phyloP scores from a whole-genome alignment of 78 protist species.

The Guillardia theta region DNA sequence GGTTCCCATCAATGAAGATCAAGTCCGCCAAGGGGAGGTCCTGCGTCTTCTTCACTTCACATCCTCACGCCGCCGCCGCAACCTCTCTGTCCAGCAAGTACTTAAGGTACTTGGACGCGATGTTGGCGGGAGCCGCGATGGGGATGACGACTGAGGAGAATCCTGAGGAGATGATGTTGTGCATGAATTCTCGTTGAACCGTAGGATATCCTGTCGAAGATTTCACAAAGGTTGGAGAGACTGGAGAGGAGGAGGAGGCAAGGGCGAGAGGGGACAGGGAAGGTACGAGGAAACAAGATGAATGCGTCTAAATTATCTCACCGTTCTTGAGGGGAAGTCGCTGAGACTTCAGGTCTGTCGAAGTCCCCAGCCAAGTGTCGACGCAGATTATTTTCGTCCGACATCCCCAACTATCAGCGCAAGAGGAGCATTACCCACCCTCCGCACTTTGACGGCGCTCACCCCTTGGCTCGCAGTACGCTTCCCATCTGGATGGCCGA shows the following conservation, averaged over 20 bases:
- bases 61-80: neutral
- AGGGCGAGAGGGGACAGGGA: too few species aligned
- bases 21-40: neutral
- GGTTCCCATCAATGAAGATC: slow-evolving; percentile 16
- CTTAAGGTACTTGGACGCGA: neutral
- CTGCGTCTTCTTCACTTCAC: neutral
- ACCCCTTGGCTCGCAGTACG: neutral
- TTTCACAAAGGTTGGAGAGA: too few species aligned
- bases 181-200: neutral
- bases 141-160: neutral
- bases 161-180: neutral
- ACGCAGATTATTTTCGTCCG: neutral
- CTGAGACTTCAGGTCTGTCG: neutral
- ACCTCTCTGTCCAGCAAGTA: neutral
- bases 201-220: neutral
- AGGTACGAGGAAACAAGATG: too few species aligned
- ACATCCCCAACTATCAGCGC: neutral
- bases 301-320: too few species aligned
- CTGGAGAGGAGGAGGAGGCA: too few species aligned
- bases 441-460: neutral
- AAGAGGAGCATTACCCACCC: neutral
- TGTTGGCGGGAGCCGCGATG: slow-evolving; percentile 7
- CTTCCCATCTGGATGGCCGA: neutral
- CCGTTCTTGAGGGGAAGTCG: neutral
- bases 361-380: slow-evolving; percentile 13